Percentiles rank a stretch among this genome's conserved stretches.
These are phyloP conservation scores for Solanum hybrid DNA, from an alignment of 305 asterid species.

Conservation along the genomic window DNA sequence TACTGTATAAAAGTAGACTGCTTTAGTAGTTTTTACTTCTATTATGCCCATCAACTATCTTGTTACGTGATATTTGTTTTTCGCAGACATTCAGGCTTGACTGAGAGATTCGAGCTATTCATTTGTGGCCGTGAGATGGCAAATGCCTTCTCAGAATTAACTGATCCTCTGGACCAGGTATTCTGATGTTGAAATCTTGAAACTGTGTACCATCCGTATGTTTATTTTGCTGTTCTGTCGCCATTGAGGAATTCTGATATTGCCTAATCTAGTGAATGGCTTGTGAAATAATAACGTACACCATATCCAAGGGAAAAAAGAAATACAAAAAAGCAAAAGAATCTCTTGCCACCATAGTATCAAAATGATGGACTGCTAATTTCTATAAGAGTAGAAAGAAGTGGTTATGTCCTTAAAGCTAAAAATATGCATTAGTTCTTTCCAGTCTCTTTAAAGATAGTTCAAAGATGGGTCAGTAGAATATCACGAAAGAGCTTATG, in stretches of 20 bases:
- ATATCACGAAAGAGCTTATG: background rate
- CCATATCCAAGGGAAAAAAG: background rate
- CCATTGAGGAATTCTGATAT: background rate
- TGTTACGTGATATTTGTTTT: background rate
- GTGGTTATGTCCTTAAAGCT: background rate
- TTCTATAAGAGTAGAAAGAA: background rate
- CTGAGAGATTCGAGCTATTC: conserved; percentile 96
- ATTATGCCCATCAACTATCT: background rate
- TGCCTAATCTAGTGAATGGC: background rate
- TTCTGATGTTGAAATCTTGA: background rate
- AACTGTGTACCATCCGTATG: background rate
- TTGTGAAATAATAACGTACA: background rate
- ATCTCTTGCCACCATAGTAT: background rate
- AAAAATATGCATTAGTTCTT: background rate
- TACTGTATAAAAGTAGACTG: background rate
- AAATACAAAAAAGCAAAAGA: background rate
- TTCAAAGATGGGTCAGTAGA: background rate
- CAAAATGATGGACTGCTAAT: background rate
- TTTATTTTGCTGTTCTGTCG: background rate
- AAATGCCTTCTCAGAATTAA: conserved; percentile 94
- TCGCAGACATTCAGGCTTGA: conserved; percentile 68
- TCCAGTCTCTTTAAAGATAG: background rate
- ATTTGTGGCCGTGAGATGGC: conserved; percentile 96
- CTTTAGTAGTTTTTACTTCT: background rate
- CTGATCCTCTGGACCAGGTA: conserved; percentile 97